Conservation (phyloP, 805 yeast species). For the Metahyphopichia silvanorum region DNA sequence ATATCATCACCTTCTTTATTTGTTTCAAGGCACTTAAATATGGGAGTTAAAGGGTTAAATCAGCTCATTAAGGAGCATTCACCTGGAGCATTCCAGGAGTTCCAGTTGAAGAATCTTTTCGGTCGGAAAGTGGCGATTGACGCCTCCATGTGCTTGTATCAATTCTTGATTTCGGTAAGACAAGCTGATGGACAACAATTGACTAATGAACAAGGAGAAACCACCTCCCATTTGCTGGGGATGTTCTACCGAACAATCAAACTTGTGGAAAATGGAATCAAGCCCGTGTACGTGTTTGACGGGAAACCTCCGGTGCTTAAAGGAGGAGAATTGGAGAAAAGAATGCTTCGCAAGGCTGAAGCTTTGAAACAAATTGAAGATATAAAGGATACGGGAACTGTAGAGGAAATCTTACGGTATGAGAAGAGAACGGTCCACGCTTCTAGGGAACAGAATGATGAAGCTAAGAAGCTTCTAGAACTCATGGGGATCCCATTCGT, state of each 20-base stretch:
- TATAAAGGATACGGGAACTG: constrained; percentile 75
- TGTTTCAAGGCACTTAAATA: constrained; percentile 3
- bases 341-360: constrained; percentile 75
- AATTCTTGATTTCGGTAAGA: constrained; percentile 92
- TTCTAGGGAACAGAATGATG: constrained; percentile 87
- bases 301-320: constrained; percentile 96
- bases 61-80: constrained; percentile 88
- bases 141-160: constrained; percentile 96
- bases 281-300: constrained; percentile 95
- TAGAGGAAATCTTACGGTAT: constrained; percentile 68
- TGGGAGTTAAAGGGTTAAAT: constrained; percentile 56
- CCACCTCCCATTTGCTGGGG: constrained; percentile 91
- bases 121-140: constrained; percentile 98
- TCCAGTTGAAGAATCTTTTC: constrained; percentile 79
- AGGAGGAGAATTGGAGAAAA: constrained; percentile 87
- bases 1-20: background rate
- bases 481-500: constrained; percentile 96
- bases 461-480: constrained; percentile 74
- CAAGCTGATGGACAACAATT: constrained; percentile 96
- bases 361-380: constrained; percentile 75
- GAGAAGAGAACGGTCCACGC: constrained; percentile 90
- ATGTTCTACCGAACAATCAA: constrained; percentile 91
- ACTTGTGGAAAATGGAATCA: constrained; percentile 88
- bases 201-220: constrained; percentile 85
- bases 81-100: constrained; percentile 71